Evolutionary conservation across 345 rosid genomes (phyloP).

Genomic region (Brassica nigra): DNA sequence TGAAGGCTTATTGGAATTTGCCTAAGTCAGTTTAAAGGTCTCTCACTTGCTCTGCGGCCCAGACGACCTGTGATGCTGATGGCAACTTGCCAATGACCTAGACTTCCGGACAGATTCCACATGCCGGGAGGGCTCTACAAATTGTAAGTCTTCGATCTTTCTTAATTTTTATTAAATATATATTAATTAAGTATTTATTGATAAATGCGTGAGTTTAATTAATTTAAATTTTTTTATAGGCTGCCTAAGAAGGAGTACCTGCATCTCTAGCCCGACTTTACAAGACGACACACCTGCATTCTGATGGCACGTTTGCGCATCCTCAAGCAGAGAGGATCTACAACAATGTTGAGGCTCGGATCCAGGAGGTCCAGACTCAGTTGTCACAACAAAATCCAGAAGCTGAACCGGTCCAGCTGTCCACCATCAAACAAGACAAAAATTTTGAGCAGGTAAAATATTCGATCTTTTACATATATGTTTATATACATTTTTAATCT

Average conservation of each 20-base stretch:
- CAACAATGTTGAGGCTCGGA: no score
- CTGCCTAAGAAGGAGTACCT: not conserved
- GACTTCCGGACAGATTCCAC: not conserved
- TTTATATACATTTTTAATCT: no score
- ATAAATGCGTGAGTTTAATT: not conserved
- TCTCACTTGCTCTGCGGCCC: not conserved
- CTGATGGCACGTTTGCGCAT: not conserved
- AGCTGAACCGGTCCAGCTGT: no score
- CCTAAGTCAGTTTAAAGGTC: not conserved
- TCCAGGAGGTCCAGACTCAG: no score
- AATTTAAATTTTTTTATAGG: not conserved
- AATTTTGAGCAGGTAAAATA: no score
- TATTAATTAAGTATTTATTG: not conserved
- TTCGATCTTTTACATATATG: no score
- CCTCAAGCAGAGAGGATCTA: no score
- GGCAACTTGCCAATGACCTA: not conserved
- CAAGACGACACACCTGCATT: not conserved
- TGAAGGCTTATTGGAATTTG: not conserved
- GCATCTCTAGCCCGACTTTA: not conserved
- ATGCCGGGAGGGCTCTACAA: not conserved
- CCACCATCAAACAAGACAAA: no score
- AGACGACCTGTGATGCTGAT: not conserved
- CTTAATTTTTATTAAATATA: not conserved
- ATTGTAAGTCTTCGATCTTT: not conserved
- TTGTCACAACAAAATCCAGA: no score